phyloP scores from a whole-genome alignment of 352 stramenopile species.

The Phytophthora multivora region DNA sequence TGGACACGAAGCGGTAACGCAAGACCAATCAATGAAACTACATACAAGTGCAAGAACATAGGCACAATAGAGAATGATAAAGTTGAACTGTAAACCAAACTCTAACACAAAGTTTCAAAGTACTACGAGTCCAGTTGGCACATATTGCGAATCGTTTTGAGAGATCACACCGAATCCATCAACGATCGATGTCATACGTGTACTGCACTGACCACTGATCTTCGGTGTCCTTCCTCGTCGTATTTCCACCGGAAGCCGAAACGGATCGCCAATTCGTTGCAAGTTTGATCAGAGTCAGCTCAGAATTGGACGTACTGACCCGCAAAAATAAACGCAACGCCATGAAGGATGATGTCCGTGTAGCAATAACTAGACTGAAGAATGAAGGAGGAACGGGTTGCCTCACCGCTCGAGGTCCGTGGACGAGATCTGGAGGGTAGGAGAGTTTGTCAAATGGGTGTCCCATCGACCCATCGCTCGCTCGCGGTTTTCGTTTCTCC shows the following conservation, averaged over 20 bases:
- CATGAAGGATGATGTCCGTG: constrained; percentile 10
- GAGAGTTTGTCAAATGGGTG: constrained; percentile 11
- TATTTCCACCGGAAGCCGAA: background rate
- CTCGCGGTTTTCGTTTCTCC: background rate
- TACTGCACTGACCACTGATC: too few relatives aligned
- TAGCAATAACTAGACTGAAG: background rate
- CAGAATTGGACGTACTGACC: constrained; percentile 10
- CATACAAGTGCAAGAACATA: too few relatives aligned
- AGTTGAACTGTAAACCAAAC: too few relatives aligned
- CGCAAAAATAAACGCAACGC: constrained; percentile 23
- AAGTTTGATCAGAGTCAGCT: constrained; percentile 2
- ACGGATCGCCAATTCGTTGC: background rate
- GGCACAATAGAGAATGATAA: too few relatives aligned
- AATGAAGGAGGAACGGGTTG: constrained; percentile 10
- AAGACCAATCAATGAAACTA: too few relatives aligned
- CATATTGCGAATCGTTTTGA: too few relatives aligned
- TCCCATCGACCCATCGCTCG: background rate
- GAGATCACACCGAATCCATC: too few relatives aligned
- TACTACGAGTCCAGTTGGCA: too few relatives aligned
- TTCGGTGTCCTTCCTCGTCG: background rate
- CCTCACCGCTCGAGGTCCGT: background rate
- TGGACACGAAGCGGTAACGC: background rate
- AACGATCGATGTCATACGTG: too few relatives aligned
- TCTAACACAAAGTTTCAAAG: too few relatives aligned
- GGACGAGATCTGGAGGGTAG: constrained; percentile 12